Evolutionary conservation across 2,329 filamentous ascomycete species (phyloP).

Genomic region (Monosporascus sp.): DNA sequence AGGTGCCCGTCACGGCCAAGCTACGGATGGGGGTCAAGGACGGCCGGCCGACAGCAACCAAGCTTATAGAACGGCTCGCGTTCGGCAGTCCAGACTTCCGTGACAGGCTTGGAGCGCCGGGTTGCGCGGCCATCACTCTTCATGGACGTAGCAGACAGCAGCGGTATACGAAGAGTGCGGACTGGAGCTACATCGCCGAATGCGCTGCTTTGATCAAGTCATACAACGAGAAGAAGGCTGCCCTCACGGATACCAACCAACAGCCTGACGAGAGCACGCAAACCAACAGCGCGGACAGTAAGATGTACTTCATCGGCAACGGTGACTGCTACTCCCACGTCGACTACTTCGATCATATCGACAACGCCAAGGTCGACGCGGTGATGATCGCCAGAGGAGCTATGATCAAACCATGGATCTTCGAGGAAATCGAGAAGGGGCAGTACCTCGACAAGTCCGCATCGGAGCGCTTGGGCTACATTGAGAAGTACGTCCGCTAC

Average conservation of each 20-base stretch:
- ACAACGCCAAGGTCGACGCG: slow-evolving; percentile 76
- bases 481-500: slow-evolving; percentile 86
- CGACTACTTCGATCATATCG: slow-evolving; percentile 76
- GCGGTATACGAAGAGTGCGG: slow-evolving; percentile 84
- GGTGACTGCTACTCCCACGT: slow-evolving; percentile 92
- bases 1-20: slow-evolving; percentile 90
- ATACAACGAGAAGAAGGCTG: slow-evolving; percentile 65
- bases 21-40: slow-evolving; percentile 88
- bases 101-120: slow-evolving; percentile 66
- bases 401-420: slow-evolving; percentile 96
- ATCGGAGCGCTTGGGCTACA: slow-evolving; percentile 73
- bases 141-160: slow-evolving; percentile 93
- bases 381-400: slow-evolving; percentile 97
- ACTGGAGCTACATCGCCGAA: slow-evolving; percentile 92
- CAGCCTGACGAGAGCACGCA: slow-evolving; percentile 73
- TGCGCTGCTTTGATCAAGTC: slow-evolving; percentile 79
- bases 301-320: slow-evolving; percentile 90
- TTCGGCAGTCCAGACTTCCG: slow-evolving; percentile 72
- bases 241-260: slow-evolving; percentile 66
- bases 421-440: slow-evolving; percentile 87
- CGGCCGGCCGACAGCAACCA: slow-evolving; percentile 70
- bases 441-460: slow-evolving; percentile 96
- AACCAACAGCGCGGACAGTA: slow-evolving; percentile 58
- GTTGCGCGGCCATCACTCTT: slow-evolving; percentile 90
- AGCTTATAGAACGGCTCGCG: slow-evolving; percentile 76